phyloP scores from a whole-genome alignment of 2,329 filamentous ascomycete species.

The Sarocladium oryzae region DNA sequence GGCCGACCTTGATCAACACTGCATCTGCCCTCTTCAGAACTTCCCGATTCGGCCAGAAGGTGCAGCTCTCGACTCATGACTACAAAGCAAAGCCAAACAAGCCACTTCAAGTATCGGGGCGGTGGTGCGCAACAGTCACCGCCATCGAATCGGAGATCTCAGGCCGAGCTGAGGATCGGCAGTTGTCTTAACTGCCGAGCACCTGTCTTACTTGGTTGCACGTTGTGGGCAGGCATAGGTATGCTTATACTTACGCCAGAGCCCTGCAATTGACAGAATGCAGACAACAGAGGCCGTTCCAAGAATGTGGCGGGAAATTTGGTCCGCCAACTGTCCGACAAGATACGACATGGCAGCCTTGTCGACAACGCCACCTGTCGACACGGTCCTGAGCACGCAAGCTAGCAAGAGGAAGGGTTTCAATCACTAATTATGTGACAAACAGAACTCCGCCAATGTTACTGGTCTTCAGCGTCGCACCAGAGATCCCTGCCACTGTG shows the following conservation, averaged over 20 bases:
- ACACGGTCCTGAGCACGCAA: background rate
- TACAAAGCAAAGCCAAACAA: too few species aligned
- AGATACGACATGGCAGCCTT: background rate
- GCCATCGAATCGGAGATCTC: background rate
- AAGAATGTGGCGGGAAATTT: too few species aligned
- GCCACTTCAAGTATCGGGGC: too few species aligned
- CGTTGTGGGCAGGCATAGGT: background rate
- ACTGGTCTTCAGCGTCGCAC: too few species aligned
- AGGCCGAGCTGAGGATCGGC: background rate
- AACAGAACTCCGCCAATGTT: too few species aligned
- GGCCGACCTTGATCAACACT: background rate
- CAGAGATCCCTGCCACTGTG: too few species aligned
- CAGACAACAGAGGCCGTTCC: too few species aligned
- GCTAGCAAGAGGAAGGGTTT: background rate
- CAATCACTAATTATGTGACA: too few species aligned
- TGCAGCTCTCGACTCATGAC: background rate
- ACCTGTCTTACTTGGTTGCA: background rate
- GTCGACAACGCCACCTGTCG: background rate
- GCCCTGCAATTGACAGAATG: too few species aligned
- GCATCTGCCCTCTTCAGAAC: background rate
- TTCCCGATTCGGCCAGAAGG: background rate
- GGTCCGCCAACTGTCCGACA: background rate
- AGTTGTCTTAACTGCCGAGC: background rate
- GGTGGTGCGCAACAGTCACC: too few species aligned
- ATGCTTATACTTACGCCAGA: background rate